A percentile compares a stretch with the other conserved stretches of the same genome.
These are phyloP conservation scores for Mortierella sp. DNA, from an alignment of 371 early-diverging fungal genomes.

Conservation along the genomic window DNA sequence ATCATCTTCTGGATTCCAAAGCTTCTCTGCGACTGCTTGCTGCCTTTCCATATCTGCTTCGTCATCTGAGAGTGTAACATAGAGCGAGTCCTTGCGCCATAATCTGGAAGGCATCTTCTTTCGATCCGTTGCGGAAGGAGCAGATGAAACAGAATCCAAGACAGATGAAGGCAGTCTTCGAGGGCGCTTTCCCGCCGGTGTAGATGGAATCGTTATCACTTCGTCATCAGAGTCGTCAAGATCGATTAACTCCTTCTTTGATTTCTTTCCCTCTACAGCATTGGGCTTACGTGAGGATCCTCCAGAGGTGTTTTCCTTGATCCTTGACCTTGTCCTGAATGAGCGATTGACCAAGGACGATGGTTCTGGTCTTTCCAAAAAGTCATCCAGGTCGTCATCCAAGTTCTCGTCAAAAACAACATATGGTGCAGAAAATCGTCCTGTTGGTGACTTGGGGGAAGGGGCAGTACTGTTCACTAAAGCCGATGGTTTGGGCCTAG, in stretches of 20 bases:
- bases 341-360: constrained; percentile 39
- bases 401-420: background rate
- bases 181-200: background rate
- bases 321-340: constrained; percentile 16
- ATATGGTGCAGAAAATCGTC: background rate
- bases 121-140: background rate
- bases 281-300: background rate
- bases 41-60: constrained; percentile 28
- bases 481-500: background rate
- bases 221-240: constrained; percentile 41
- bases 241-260: constrained; percentile 11
- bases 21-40: constrained; percentile 22
- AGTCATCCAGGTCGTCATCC: constrained; percentile 41
- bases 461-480: background rate
- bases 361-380: constrained; percentile 36
- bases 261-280: constrained; percentile 7
- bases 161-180: background rate
- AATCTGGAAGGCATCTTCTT: background rate
- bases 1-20: constrained; percentile 49
- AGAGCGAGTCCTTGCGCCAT: background rate
- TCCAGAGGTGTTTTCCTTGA: background rate
- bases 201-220: background rate
- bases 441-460: background rate
- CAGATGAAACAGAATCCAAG: too few relatives aligned
- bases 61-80: background rate